Conservation (phyloP, 345 rosid genomes). For the Euphorbia lathyris region DNA sequence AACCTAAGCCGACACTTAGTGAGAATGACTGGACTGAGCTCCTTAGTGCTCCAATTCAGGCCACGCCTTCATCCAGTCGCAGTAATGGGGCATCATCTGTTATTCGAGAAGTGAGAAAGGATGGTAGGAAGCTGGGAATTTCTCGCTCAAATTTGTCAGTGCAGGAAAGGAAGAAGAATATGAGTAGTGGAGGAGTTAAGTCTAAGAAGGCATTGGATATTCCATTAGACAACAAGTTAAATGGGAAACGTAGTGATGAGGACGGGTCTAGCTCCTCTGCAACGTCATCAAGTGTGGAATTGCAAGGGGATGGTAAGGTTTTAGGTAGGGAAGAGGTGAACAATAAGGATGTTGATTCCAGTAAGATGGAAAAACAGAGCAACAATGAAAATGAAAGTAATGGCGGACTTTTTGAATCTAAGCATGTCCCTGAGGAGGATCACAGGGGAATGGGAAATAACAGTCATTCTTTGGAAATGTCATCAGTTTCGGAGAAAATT, state of each 20-base stretch:
- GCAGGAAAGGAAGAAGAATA: conserved; percentile 49
- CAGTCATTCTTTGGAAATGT: conserved; percentile 26
- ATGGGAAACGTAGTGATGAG: conserved; percentile 52
- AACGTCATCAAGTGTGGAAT: conserved; percentile 42
- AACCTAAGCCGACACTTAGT: conserved; percentile 46
- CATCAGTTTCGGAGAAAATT: conserved; percentile 23
- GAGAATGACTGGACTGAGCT: conserved; percentile 92
- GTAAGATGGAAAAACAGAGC: conserved; percentile 17
- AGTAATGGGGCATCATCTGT: conserved; percentile 43
- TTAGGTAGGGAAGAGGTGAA: conserved; percentile 26
- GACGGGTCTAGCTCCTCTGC: conserved; percentile 52
- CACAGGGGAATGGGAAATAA: conserved; percentile 21
- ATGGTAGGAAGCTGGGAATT: conserved; percentile 44
- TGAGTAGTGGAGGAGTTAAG: conserved; percentile 26
- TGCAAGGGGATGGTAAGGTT: conserved; percentile 35
- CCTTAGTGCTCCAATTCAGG: conserved; percentile 49
- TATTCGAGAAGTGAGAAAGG: conserved; percentile 45
- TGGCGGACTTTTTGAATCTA: conserved; percentile 26
- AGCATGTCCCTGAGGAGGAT: conserved; percentile 29
- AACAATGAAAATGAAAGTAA: conserved; percentile 33
- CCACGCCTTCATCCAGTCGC: conserved; percentile 25
- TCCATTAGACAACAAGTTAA: conserved; percentile 27
- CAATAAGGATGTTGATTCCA: conserved; percentile 20
- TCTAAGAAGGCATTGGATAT: conserved; percentile 27
- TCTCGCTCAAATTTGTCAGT: conserved; percentile 28